Percentiles rank a stretch among this genome's conserved stretches.
These are phyloP conservation scores for Blastobotrys peoriensis DNA, from an alignment of 805 yeast species.

Conservation along the genomic window DNA sequence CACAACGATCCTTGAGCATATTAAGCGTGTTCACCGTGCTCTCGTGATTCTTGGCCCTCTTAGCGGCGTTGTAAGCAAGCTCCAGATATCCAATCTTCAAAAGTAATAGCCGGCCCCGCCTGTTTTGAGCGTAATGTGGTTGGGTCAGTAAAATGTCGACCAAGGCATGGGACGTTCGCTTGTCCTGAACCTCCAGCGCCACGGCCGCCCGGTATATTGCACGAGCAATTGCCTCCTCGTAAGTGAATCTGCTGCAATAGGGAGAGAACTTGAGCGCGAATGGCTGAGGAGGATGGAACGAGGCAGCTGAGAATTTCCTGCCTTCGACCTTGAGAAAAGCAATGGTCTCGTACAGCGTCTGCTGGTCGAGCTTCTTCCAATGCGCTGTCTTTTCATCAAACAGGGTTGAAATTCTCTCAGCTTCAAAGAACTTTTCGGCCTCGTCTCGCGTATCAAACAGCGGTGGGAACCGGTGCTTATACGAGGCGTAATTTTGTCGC, in stretches of 20 bases:
- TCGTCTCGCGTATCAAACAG: not conserved
- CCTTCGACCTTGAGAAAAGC: not conserved
- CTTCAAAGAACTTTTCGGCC: slow-evolving; percentile 1
- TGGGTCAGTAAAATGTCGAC: not conserved
- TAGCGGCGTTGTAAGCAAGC: too few relatives aligned
- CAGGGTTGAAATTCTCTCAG: not conserved
- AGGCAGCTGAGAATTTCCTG: not conserved
- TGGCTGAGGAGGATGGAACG: not conserved
- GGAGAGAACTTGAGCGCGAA: not conserved
- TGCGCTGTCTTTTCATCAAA: not conserved
- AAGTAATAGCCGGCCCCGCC: not conserved
- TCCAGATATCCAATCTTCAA: too few relatives aligned
- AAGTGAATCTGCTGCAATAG: not conserved
- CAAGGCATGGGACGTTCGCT: not conserved
- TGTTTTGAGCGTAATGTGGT: not conserved
- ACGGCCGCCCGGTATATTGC: not conserved
- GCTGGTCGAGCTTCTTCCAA: not conserved
- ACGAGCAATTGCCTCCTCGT: not conserved
- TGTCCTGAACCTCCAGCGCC: not conserved
- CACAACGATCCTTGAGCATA: too few relatives aligned
- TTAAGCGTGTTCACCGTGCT: too few relatives aligned
- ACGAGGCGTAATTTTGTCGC: not conserved
- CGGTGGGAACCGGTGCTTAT: not conserved
- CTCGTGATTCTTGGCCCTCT: too few relatives aligned
- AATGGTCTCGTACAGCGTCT: not conserved